phyloP scores from a whole-genome alignment of 164 flowering plant species.

The Liquidambar formosana region DNA sequence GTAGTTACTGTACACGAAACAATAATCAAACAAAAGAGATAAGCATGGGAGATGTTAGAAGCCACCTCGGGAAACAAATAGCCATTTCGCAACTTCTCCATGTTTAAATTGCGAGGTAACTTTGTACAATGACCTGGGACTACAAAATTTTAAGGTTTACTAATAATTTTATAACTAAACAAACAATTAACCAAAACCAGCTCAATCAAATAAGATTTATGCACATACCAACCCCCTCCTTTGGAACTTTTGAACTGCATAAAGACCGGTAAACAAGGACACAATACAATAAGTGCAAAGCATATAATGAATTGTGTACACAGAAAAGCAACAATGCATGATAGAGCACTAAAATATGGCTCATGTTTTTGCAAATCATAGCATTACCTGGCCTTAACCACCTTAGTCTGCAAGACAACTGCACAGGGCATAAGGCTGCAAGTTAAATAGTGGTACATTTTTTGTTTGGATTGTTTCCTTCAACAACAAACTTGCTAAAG shows the following conservation, averaged over 20 bases:
- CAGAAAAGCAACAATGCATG: background rate
- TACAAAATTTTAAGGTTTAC: background rate
- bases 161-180: background rate
- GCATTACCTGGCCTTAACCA: constrained; percentile 18
- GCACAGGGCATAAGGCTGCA: constrained; percentile 2
- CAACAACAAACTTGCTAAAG: background rate
- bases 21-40: background rate
- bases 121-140: constrained; percentile 20
- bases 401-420: constrained; percentile 10
- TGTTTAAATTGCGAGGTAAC: constrained; percentile 30
- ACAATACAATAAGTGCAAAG: constrained; percentile 1
- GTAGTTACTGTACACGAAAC: background rate
- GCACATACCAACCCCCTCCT: constrained; percentile 16
- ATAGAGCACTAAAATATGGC: background rate
- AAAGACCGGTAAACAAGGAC: background rate
- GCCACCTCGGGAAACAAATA: constrained; percentile 39
- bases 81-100: constrained; percentile 27
- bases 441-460: constrained; percentile 5
- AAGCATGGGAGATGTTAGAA: background rate
- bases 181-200: background rate
- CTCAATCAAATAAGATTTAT: background rate
- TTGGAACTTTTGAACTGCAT: constrained; percentile 11
- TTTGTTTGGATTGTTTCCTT: background rate
- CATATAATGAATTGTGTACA: background rate
- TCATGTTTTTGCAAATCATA: background rate